Evolutionary conservation across 495 filamentous ascomycete genomes (phyloP).

Genomic region (Annulohypoxylon stygium): DNA sequence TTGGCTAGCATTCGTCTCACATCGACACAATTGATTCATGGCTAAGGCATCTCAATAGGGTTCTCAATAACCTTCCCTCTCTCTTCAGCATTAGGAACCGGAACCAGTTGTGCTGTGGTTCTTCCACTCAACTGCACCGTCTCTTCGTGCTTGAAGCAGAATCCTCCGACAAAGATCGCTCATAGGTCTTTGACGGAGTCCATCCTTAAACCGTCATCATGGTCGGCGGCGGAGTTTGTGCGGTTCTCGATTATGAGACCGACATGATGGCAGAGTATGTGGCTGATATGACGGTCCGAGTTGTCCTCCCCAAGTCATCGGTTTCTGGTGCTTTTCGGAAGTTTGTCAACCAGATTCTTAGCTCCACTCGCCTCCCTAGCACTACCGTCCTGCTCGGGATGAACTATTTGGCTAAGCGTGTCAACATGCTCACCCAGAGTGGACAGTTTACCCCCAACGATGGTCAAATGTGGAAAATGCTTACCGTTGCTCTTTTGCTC

Average conservation of each 20-base stretch:
- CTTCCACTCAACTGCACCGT: constrained; percentile 45
- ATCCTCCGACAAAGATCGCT: constrained; percentile 40
- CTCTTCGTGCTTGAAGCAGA: constrained; percentile 62
- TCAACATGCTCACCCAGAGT: constrained; percentile 76
- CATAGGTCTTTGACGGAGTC: constrained; percentile 49
- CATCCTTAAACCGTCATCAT: constrained; percentile 54
- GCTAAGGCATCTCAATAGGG: constrained; percentile 58
- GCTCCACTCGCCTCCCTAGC: constrained; percentile 92
- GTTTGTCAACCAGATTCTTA: constrained; percentile 93
- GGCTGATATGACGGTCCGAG: constrained; percentile 87
- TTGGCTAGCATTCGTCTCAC: constrained; percentile 4
- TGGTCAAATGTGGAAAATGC: constrained; percentile 88
- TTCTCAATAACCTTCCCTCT: constrained; percentile 51
- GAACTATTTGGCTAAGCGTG: constrained; percentile 86
- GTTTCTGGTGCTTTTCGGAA: constrained; percentile 88
- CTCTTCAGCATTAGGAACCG: constrained; percentile 59
- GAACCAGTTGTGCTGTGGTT: constrained; percentile 47
- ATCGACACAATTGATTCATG: constrained; percentile 54
- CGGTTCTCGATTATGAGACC: constrained; percentile 98
- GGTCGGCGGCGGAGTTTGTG: constrained; percentile 92
- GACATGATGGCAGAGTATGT: constrained; percentile 99
- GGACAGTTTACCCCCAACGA: constrained; percentile 70
- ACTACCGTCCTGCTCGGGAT: constrained; percentile 95
- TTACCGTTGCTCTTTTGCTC: constrained; percentile 87
- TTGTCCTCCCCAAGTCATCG: constrained; percentile 74